Percentiles rank a stretch among this genome's conserved stretches.
phyloP scores from a whole-genome alignment of 208 protist species.

The Zelonia costaricensis region DNA sequence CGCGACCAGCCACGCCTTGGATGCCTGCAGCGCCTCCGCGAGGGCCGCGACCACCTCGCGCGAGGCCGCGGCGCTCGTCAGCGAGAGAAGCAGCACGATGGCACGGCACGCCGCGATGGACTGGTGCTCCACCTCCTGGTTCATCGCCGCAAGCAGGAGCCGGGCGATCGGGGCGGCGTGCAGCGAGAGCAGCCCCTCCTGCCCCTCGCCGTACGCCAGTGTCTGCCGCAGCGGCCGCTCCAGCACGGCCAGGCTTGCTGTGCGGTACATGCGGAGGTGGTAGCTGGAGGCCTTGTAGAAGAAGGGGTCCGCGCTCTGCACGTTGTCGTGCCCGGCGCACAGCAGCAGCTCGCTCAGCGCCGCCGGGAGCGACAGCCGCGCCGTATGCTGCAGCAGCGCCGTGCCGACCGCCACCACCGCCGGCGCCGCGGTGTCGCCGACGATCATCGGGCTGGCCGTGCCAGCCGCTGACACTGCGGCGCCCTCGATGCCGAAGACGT shows the following conservation, averaged over 20 bases:
- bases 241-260: slow-evolving; percentile 19
- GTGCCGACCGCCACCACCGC: slow-evolving; percentile 42
- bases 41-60: slow-evolving; percentile 42
- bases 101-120: slow-evolving; percentile 72
- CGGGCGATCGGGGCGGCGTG: slow-evolving; percentile 40
- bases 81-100: slow-evolving; percentile 64
- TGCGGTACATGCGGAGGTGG: slow-evolving; percentile 23
- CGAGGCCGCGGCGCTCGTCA: slow-evolving; percentile 33
- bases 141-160: slow-evolving; percentile 38
- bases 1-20: slow-evolving; percentile 54
- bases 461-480: too few relatives aligned
- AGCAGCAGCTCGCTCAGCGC: slow-evolving; percentile 67
- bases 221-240: slow-evolving; percentile 29
- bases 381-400: slow-evolving; percentile 50
- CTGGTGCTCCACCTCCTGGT: slow-evolving; percentile 33
- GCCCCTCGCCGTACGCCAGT: slow-evolving; percentile 16
- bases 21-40: slow-evolving; percentile 32
- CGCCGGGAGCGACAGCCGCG: slow-evolving; percentile 28
- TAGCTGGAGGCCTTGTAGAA: slow-evolving; percentile 51
- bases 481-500: slow-evolving; percentile 61
- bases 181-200: slow-evolving; percentile 42
- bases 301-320: slow-evolving; percentile 66
- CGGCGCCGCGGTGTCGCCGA: slow-evolving; percentile 38
- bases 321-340: slow-evolving; percentile 78
- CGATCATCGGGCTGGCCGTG: slow-evolving; percentile 50